Evolutionary conservation across 148 eudicot genomes (phyloP).

Genomic region (Chenopodium suecicum): DNA sequence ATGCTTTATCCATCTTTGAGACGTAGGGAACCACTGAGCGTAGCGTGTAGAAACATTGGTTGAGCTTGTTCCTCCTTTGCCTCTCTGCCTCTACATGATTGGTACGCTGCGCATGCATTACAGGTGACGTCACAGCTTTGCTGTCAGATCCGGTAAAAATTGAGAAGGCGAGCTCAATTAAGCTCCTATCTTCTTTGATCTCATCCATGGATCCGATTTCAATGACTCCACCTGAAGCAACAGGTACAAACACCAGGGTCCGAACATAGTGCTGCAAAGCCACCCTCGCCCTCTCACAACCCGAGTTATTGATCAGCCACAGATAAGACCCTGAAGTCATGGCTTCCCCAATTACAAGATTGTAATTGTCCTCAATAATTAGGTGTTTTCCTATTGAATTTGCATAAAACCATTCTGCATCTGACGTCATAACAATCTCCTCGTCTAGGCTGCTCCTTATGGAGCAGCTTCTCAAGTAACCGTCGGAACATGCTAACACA

Average conservation of each 20-base stretch:
- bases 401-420: neutral
- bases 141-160: neutral
- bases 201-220: neutral
- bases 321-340: neutral
- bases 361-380: neutral
- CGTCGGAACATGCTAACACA: neutral
- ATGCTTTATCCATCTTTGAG: slow-evolving; percentile 66
- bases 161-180: neutral
- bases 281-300: neutral
- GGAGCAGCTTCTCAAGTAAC: neutral
- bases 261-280: neutral
- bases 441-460: neutral
- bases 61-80: slow-evolving; percentile 55
- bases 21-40: slow-evolving; percentile 60
- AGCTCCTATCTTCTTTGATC: neutral
- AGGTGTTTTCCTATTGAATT: neutral
- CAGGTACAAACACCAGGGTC: neutral
- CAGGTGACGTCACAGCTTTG: neutral
- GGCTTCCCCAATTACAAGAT: neutral
- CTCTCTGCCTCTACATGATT: slow-evolving; percentile 64
- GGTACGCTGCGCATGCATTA: neutral
- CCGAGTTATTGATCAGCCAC: neutral
- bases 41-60: slow-evolving; percentile 49
- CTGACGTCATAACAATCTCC: neutral
- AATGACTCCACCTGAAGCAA: neutral